These are phyloP conservation scores for Alloteropsis semialata DNA, from an alignment of 176 grass and related monocot species.

Conservation along the genomic window DNA sequence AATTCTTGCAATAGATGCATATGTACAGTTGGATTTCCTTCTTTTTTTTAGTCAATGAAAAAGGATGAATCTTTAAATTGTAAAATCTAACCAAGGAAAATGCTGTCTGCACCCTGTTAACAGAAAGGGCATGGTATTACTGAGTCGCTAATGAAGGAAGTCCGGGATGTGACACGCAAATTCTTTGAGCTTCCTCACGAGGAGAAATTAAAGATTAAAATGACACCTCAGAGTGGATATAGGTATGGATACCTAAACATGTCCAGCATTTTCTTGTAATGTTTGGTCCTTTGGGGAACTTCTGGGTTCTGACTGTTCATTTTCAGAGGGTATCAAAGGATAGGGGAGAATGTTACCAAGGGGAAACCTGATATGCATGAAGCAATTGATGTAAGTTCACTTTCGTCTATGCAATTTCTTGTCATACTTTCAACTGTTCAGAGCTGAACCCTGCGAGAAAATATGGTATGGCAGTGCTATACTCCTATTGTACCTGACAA, in stretches of 20 bases:
- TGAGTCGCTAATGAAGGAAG: slow-evolving; percentile 68
- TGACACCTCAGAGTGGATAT: slow-evolving; percentile 76
- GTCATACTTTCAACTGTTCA: background rate
- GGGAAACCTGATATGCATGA: slow-evolving; percentile 98
- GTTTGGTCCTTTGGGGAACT: background rate
- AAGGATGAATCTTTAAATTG: background rate
- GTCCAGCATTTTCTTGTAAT: background rate
- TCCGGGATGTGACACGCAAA: slow-evolving; percentile 54
- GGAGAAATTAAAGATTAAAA: slow-evolving; percentile 89
- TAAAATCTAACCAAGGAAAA: background rate
- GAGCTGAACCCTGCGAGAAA: slow-evolving; percentile 4
- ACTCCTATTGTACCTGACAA: slow-evolving; percentile 55
- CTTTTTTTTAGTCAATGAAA: background rate
- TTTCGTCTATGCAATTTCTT: slow-evolving; percentile 1
- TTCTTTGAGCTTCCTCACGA: slow-evolving; percentile 84
- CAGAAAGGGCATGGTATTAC: slow-evolving; percentile 84
- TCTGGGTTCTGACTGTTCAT: background rate
- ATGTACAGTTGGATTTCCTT: background rate
- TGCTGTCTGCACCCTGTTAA: background rate
- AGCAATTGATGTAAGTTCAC: slow-evolving; percentile 87
- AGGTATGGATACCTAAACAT: slow-evolving; percentile 37
- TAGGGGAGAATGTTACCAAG: slow-evolving; percentile 85
- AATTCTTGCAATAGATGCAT: background rate
- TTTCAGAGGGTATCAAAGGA: slow-evolving; percentile 75
- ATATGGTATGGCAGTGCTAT: slow-evolving; percentile 55